Evolutionary conservation across 345 rosid genomes (phyloP), one percentile per base, ranked within the genome.

Genomic region (Limnanthes douglasii): DNA sequence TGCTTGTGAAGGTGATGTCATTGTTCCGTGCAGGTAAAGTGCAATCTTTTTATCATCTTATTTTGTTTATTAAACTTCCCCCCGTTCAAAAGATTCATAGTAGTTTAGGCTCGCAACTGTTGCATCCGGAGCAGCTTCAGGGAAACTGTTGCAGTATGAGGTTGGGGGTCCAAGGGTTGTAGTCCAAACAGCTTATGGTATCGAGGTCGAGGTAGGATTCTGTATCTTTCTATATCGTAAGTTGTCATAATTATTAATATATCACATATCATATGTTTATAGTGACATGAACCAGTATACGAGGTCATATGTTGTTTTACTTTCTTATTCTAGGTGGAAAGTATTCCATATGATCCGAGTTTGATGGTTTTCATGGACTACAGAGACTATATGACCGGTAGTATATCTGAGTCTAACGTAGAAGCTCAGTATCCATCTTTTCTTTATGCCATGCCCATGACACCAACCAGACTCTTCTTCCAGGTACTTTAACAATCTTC

Each of bases 91-190:
- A 59, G 49, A 48, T 47, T 53, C 59, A 21, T 56, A 16, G 34
- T 34, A 41, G 53, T 73, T 35, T 64, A 83, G 98, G 77, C 94
- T 90, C 58, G 95, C 72, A 22, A 72, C 92, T 24, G 98, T 90
- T 66, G 98, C 98, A 51, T 90, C 95, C 19, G 98, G 95, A 62
- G 98, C 98, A 41, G 95, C 98, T 72, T 90, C 98, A 5, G 98
- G 98, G 51, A 90, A 75, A 63, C 81, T 90, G 17, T 65, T 90
- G 82, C 75, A 72, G 35, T 83, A 83, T 49, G 95, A 83, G 62
- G 94, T 79, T 43, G 95, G 95, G n/a, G 98, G 98, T 16, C 98
- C 98, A 5, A 65, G 84, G 51, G 94, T 90, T 45, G 76, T 72
- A 47, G 86, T 90, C 9, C 95, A 90, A 62, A 90, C 95, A 43